These are phyloP conservation scores for Acer saccharum DNA, from an alignment of 345 rosid species.

Conservation along the genomic window DNA sequence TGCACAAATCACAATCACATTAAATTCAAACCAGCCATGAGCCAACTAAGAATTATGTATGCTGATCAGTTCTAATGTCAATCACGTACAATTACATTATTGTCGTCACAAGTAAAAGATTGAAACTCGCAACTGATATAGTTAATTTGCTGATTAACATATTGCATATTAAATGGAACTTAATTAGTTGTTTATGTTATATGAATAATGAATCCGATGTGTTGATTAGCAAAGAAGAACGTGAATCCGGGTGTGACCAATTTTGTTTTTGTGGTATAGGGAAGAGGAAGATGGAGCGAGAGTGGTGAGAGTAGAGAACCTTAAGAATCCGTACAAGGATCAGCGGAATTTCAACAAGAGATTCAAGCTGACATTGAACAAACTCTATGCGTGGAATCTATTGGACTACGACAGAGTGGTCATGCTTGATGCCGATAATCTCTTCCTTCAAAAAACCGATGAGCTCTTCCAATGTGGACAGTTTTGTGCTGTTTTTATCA, in stretches of 20 bases:
- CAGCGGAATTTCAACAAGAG: constrained; percentile 62
- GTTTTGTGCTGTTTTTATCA: constrained; percentile 93
- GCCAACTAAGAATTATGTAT: not conserved
- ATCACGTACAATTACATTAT: too few species aligned
- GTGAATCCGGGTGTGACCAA: constrained; percentile 1
- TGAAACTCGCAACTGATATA: not conserved
- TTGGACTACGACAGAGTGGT: constrained; percentile 82
- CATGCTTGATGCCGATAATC: constrained; percentile 93
- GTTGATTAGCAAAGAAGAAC: not conserved
- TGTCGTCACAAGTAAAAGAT: too few species aligned
- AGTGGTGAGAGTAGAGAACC: constrained; percentile 81
- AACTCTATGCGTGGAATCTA: constrained; percentile 90
- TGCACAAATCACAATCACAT: too few species aligned
- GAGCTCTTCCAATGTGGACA: constrained; percentile 95
- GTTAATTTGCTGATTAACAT: not conserved
- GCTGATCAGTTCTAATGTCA: not conserved
- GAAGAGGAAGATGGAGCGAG: constrained; percentile 85
- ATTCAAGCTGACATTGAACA: constrained; percentile 86
- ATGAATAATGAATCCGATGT: not conserved
- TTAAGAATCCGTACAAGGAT: constrained; percentile 81
- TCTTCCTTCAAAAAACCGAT: constrained; percentile 77
- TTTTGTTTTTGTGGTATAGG: constrained; percentile 39
- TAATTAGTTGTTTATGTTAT: not conserved
- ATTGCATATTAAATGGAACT: not conserved
- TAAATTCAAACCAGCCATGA: too few species aligned